Evolutionary conservation across 805 yeast genomes (phyloP), one percentile per base, ranked within the genome.

Genomic region (Pichia kluyveri): DNA sequence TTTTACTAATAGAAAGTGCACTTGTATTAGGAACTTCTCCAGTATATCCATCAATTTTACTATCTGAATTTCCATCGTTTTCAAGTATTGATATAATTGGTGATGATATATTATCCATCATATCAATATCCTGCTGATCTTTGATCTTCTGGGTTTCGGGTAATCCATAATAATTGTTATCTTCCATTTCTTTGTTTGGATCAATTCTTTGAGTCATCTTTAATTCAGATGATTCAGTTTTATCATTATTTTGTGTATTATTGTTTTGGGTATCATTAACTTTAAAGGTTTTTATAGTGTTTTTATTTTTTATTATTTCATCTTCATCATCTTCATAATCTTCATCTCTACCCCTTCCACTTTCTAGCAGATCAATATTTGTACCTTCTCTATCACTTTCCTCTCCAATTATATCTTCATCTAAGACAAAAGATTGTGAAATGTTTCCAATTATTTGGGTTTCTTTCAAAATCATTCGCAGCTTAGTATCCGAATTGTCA

Each of bases 1-100:
- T 28, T 19, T 42, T 45, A 31, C 52, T 49, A 3, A 37, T 28
- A 5, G 52, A 51, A 2, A 43, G 34, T 8, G 41, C 45, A 40
- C 56, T 53, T 1, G 56, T 53, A 30, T 53, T 53, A n/a, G 56
- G 56, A 4, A 53, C 36, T 23, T 52, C 54, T 28, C 43, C 36
- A 12, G 44, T 50, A 38, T 32, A 12, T 32, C 18, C 27, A 5
- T 37, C 40, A 18, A 12, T 10, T 30, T 30, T 30, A 12, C 12
- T 37, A 32, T 41, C 41, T 45, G 14, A 27, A 28, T 27, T 32
- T 14, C n/a, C 18, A 30, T 41, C 18, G 9, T 27, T 10, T 15
- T 26, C 40, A 40, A 28, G 6, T 11, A 8, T 27, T 11, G 6
- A 30, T 28, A 30, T 31, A 17, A 40, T n/a, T 5, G 42, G 42